Conservation (phyloP, 164 flowering plant species). For the Kalanchoe fedtschenkoi region DNA sequence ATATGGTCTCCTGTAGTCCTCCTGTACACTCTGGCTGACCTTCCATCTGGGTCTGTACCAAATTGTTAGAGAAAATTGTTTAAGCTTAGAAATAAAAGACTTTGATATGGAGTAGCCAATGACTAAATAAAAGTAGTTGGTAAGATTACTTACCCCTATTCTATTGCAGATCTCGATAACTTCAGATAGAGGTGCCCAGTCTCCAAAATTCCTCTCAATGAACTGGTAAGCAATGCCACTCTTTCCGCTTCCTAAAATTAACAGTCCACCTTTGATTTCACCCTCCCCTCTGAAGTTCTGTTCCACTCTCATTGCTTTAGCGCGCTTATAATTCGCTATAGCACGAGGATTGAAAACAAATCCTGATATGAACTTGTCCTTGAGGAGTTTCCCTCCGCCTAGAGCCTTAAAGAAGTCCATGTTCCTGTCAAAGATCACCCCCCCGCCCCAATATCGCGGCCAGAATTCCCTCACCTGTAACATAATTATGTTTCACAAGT, state of each 20-base stretch:
- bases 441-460: conserved; percentile 85
- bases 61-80: conserved; percentile 3
- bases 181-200: conserved; percentile 67
- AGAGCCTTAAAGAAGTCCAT: conserved; percentile 68
- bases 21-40: conserved; percentile 9
- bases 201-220: conserved; percentile 75
- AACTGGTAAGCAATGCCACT: conserved; percentile 72
- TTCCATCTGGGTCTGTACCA: conserved; percentile 20
- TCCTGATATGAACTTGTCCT: conserved; percentile 64
- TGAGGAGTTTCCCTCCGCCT: conserved; percentile 63
- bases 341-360: conserved; percentile 64
- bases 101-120: background rate
- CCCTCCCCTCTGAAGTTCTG: conserved; percentile 62
- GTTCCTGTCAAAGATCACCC: conserved; percentile 32
- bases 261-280: conserved; percentile 68
- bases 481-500: background rate
- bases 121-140: conserved; percentile 5
- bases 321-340: conserved; percentile 59
- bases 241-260: conserved; percentile 54
- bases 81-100: background rate
- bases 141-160: conserved; percentile 33
- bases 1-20: conserved; percentile 11
- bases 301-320: conserved; percentile 47
- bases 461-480: conserved; percentile 64
- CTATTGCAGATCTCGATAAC: conserved; percentile 45